Evolutionary conservation across 23 red algal genomes (phyloP).

Genomic region (Gracilaria gracilis): DNA sequence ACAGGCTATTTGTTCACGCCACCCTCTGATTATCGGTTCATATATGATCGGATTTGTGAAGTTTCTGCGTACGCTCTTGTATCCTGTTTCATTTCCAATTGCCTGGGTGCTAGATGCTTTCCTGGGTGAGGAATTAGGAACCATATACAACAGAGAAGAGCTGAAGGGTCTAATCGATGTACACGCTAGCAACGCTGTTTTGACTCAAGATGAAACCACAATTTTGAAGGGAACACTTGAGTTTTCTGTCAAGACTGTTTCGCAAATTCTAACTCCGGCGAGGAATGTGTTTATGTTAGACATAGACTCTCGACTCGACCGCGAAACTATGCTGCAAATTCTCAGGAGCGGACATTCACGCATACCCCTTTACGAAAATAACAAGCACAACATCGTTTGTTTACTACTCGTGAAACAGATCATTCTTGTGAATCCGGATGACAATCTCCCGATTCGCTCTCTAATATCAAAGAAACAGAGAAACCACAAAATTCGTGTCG

Average conservation of each 20-base stretch:
- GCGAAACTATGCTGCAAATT: conserved; percentile 82
- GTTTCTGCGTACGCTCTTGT: conserved; percentile 81
- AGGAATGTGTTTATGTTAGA: conserved; percentile 92
- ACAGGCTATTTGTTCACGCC: conserved; percentile 90
- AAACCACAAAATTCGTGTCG: conserved; percentile 78
- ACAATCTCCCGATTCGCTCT: conserved; percentile 86
- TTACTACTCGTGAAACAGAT: conserved; percentile 90
- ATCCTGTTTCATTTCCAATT: conserved; percentile 87
- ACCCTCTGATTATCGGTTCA: conserved; percentile 81
- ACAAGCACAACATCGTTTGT: conserved; percentile 84
- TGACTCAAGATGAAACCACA: conserved; percentile 88
- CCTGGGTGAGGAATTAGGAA: conserved; percentile 86
- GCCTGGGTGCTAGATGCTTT: conserved; percentile 77
- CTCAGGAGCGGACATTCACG: conserved; percentile 91
- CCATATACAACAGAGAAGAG: conserved; percentile 82
- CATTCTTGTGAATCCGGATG: conserved; percentile 92
- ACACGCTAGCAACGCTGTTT: conserved; percentile 68
- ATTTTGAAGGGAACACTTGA: conserved; percentile 91
- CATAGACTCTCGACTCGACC: conserved; percentile 79
- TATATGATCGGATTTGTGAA: conserved; percentile 87
- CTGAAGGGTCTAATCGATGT: conserved; percentile 91
- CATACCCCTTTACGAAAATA: conserved; percentile 85
- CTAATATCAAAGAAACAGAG: conserved; percentile 80
- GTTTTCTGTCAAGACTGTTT: conserved; percentile 90
- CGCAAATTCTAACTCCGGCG: conserved; percentile 82